Conservation (phyloP, 2,329 filamentous ascomycete genomes). For the Tolypocladium ophioglossoides region DNA sequence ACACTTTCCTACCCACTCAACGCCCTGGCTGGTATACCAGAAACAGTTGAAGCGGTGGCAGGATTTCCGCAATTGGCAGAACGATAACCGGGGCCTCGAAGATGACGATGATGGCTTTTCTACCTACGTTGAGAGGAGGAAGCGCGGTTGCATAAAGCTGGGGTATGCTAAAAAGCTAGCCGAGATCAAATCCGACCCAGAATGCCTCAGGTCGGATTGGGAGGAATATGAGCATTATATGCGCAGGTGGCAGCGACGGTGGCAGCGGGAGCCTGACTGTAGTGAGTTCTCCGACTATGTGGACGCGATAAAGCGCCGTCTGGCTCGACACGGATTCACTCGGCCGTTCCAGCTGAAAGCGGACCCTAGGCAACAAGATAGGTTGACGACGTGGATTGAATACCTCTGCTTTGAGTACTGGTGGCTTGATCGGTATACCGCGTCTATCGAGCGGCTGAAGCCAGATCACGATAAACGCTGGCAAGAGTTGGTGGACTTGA, state of each 20-base stretch:
- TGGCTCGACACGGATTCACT: conserved; percentile 17
- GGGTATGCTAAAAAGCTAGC: neutral
- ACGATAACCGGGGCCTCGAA: conserved; percentile 11
- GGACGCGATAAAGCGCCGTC: conserved; percentile 12
- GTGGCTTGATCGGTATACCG: conserved; percentile 11
- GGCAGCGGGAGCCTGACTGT: conserved; percentile 7
- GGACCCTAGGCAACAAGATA: conserved; percentile 17
- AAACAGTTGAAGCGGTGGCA: conserved; percentile 16
- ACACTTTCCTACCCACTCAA: neutral
- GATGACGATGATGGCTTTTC: conserved; percentile 8
- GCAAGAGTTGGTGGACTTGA: conserved; percentile 17
- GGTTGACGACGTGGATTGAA: conserved; percentile 24
- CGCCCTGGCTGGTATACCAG: conserved; percentile 11
- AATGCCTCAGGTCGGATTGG: conserved; percentile 5
- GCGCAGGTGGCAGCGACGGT: conserved; percentile 3
- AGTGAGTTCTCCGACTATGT: conserved; percentile 13
- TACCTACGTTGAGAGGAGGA: conserved; percentile 3
- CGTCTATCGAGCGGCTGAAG: conserved; percentile 10
- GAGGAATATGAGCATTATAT: neutral
- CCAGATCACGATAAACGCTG: conserved; percentile 16
- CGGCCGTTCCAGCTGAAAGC: conserved; percentile 17
- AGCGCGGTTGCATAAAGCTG: neutral
- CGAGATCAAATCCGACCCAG: conserved; percentile 6
- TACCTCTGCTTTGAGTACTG: conserved; percentile 20
- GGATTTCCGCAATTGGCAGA: conserved; percentile 20